A percentile compares a stretch with the other conserved stretches of the same genome.
phyloP scores from a whole-genome alignment of 768 basidiomycete species.

The Stropharia rugosoannulata region DNA sequence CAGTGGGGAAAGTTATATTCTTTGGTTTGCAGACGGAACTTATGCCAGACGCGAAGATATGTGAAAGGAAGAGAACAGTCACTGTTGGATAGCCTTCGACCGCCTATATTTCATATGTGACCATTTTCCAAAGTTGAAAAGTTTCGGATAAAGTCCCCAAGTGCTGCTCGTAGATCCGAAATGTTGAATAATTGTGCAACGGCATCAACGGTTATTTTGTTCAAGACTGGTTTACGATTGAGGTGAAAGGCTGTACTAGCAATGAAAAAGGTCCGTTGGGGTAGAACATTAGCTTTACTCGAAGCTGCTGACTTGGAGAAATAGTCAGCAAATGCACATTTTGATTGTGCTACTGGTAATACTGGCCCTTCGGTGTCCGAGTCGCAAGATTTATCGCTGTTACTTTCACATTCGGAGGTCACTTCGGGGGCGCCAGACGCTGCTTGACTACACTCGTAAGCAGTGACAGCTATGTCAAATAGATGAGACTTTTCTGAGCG shows the following conservation, averaged over 20 bases:
- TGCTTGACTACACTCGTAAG: slow-evolving; percentile 9
- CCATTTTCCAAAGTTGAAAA: neutral
- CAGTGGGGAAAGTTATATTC: slow-evolving; percentile 19
- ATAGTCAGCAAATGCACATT: slow-evolving; percentile 1
- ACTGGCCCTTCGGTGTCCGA: no score
- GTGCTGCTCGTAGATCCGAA: slow-evolving; percentile 24
- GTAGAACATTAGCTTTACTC: no score
- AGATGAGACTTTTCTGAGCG: slow-evolving; percentile 24
- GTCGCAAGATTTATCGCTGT: neutral
- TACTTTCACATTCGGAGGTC: neutral
- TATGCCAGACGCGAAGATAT: slow-evolving; percentile 29
- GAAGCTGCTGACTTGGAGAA: neutral
- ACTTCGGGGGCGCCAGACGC: neutral
- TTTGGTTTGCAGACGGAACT: slow-evolving; percentile 21
- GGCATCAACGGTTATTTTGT: slow-evolving; percentile 19
- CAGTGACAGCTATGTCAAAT: slow-evolving; percentile 27
- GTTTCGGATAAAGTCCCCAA: slow-evolving; percentile 19
- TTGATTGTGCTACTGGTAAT: neutral
- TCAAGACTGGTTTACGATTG: slow-evolving; percentile 16
- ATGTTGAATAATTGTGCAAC: no score
- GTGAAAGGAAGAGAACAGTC: slow-evolving; percentile 8
- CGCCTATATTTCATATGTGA: slow-evolving; percentile 9
- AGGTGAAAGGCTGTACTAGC: slow-evolving; percentile 22
- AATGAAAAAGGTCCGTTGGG: slow-evolving; percentile 10
- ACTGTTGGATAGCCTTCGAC: slow-evolving; percentile 1